Evolutionary conservation across 345 rosid genomes (phyloP).

Genomic region (Pseudoturritis turrita): DNA sequence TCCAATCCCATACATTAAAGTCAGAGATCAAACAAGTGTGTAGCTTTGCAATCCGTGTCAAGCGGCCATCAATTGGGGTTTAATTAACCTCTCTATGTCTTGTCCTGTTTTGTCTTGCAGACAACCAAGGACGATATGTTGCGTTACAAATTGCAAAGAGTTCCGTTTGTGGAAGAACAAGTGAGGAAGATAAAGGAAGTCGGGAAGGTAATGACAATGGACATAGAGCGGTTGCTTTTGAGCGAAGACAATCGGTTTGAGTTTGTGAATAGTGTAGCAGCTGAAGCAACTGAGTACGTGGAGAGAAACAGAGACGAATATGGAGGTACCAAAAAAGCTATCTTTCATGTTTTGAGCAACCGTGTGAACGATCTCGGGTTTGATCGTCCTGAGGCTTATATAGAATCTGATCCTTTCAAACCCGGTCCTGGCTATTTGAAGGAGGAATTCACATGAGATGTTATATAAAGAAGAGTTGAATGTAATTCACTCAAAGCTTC

Average conservation of each 20-base stretch:
- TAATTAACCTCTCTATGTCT: neutral
- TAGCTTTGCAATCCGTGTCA: neutral
- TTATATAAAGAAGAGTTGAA: neutral
- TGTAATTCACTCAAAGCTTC: neutral
- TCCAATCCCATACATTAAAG: neutral
- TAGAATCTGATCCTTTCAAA: conserved; percentile 62
- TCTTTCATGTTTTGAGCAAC: conserved; percentile 82
- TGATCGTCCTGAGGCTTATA: conserved; percentile 69
- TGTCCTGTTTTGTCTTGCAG: conserved; percentile 32
- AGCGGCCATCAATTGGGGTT: neutral
- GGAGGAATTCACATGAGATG: conserved; percentile 49
- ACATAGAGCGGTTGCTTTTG: conserved; percentile 60
- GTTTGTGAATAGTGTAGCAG: conserved; percentile 76
- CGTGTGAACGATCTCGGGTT: conserved; percentile 77
- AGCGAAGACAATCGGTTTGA: conserved; percentile 74
- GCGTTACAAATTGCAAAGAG: conserved; percentile 52
- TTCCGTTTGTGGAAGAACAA: conserved; percentile 88
- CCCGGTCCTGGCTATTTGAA: conserved; percentile 69
- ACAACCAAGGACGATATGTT: conserved; percentile 71
- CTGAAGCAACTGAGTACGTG: conserved; percentile 76
- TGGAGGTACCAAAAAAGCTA: conserved; percentile 76
- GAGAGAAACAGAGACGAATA: conserved; percentile 70
- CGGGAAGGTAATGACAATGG: conserved; percentile 61
- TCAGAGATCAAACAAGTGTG: neutral
- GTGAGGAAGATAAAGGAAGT: conserved; percentile 64